Conservation (phyloP, 495 filamentous ascomycete genomes). For the Aspergillus bridgeri region DNA sequence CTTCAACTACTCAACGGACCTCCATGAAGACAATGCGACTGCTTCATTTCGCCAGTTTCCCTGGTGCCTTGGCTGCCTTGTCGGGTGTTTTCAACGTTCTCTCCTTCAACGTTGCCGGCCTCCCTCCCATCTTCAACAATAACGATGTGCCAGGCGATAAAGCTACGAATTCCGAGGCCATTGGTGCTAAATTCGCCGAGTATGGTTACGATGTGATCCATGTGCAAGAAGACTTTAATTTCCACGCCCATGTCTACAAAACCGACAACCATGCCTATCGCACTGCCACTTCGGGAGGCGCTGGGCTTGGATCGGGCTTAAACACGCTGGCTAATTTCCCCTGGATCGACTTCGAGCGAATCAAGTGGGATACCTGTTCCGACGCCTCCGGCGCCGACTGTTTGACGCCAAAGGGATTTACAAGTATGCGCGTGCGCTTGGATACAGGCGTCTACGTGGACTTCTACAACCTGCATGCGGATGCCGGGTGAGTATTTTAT, state of each 20-base stretch:
- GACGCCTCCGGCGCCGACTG: constrained; percentile 53
- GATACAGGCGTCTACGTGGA: constrained; percentile 51
- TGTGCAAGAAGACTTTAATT: constrained; percentile 66
- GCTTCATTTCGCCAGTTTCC: not conserved
- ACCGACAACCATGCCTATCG: constrained; percentile 54
- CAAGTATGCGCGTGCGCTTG: constrained; percentile 52
- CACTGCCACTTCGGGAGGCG: constrained; percentile 58
- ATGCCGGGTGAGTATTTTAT: constrained; percentile 45
- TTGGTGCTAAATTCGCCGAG: constrained; percentile 46
- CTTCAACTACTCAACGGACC: not conserved
- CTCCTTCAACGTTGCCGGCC: constrained; percentile 59
- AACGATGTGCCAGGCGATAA: constrained; percentile 55
- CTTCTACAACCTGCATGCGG: constrained; percentile 60
- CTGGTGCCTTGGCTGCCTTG: constrained; percentile 4
- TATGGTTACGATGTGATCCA: constrained; percentile 58
- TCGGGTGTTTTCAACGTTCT: constrained; percentile 46
- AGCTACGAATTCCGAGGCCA: constrained; percentile 42
- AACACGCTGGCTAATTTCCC: constrained; percentile 56
- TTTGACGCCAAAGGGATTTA: constrained; percentile 63
- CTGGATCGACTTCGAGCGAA: constrained; percentile 53
- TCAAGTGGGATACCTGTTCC: constrained; percentile 56
- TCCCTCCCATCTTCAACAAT: constrained; percentile 49
- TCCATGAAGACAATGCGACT: not conserved
- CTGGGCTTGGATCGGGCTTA: constrained; percentile 56
- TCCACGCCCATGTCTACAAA: constrained; percentile 52